Evolutionary conservation across 2,329 filamentous ascomycete genomes (phyloP), one percentile per base, ranked within the genome.

Genomic region (Aspergillus quadrilineatus): DNA sequence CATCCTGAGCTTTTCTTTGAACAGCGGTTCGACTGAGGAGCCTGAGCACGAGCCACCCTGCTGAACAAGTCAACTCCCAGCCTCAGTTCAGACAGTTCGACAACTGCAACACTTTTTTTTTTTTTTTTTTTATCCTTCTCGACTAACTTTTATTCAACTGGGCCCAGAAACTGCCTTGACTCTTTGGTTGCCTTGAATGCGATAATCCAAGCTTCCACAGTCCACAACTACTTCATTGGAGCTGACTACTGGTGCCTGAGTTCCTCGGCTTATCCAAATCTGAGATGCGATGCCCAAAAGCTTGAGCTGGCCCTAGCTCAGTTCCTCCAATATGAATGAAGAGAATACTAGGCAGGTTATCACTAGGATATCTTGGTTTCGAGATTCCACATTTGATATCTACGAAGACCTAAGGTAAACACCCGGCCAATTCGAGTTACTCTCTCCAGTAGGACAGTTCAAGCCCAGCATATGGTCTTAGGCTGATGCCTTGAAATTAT

Each of bases 1-100:
- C 30, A 47, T 54, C 29, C 36, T 39, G 43, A 47, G 50, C 50
- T 47, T 53, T 53, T 53, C 43, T 47, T 41, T 51, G 55, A 45
- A 46, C 17, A 53, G 51, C 44, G 32, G 41, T 48, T 44, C 46
- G 48, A 32, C 42, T 17, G 46, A 36, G 44, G 56, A 44, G 50
- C 30, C 28, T 1, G 50, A 46, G 54, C 45, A 50, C 47, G 54
- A 50, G 54, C 50, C 50, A 53, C 50, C 43, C 28, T 39, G 36
- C 36, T 39, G 10, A n/a, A 39, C 36, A 37, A 37, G 6, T 50
- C 47, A 26, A n/a, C 7, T 39, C 36, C 14, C 17, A 14, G 7
- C 26, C 22, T 30, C 12, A n/a, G 28, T 7, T n/a, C 5, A 45
- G 28, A 14, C 22, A 44, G 6, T 28, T 28, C 26, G 26, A 28